These are phyloP conservation scores for Saccharum spontaneum DNA, from an alignment of 176 grass and related monocot genomes.

Conservation along the genomic window DNA sequence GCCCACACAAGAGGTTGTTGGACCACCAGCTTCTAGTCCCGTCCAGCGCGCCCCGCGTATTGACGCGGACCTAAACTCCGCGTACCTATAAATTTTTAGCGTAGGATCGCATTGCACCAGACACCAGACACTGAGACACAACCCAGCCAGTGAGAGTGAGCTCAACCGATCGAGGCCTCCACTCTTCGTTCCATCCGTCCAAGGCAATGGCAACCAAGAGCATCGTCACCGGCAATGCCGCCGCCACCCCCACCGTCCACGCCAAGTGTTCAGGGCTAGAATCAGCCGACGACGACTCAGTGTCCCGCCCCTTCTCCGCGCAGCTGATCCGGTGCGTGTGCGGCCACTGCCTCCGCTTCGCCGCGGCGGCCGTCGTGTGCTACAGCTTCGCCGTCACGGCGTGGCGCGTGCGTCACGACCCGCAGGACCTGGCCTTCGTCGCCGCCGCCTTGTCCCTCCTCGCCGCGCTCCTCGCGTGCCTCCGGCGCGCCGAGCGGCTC, in stretches of 20 bases:
- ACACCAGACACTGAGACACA: no score
- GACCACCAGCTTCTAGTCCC: no score
- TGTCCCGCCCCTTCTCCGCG: no score
- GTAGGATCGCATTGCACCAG: no score
- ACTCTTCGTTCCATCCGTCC: no score
- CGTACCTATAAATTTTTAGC: no score
- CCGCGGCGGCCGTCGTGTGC: constrained; percentile 1
- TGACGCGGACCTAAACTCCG: no score
- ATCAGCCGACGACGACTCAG: not conserved
- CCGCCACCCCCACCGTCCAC: not conserved
- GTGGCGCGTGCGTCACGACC: not conserved
- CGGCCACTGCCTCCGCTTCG: not conserved
- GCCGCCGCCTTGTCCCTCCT: not conserved
- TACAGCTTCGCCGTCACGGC: not conserved
- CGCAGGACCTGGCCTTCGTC: not conserved
- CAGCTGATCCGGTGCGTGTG: not conserved
- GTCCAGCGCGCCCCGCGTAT: no score
- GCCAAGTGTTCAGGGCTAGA: not conserved
- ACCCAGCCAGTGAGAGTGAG: not conserved
- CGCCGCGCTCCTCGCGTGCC: not conserved
- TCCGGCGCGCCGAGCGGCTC: not conserved
- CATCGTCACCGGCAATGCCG: not conserved
- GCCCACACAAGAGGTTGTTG: no score
- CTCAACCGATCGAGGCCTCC: not conserved
- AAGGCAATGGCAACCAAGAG: not conserved